Conservation (phyloP, 257 asterid genomes). For the Vinca minor region DNA sequence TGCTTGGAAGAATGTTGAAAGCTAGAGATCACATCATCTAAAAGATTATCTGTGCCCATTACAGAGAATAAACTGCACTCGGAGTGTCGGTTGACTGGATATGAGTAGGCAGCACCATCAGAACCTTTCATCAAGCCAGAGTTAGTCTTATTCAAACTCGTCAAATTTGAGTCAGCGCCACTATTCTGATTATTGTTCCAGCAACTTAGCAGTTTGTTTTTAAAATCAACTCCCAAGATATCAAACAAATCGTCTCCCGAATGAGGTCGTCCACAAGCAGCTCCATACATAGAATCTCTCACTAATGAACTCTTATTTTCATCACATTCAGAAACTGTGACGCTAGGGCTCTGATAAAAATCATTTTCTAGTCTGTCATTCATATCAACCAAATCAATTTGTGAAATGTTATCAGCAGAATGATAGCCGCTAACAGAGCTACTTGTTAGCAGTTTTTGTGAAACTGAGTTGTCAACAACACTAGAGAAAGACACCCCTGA, state of each 20-base stretch:
- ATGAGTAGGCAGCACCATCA: conserved; percentile 32
- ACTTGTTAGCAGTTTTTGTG: conserved; percentile 21
- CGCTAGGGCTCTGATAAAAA: conserved; percentile 24
- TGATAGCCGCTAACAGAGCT: conserved; percentile 18
- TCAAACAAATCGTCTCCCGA: conserved; percentile 79
- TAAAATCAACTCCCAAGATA: conserved; percentile 74
- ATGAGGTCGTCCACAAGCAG: conserved; percentile 22
- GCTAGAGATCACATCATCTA: conserved; percentile 64
- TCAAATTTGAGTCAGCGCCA: conserved; percentile 26
- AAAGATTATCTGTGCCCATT: conserved; percentile 45
- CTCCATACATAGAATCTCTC: conserved; percentile 25
- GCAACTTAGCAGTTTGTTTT: conserved; percentile 44
- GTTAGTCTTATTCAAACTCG: conserved; percentile 20
- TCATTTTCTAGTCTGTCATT: conserved; percentile 23
- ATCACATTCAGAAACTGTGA: conserved; percentile 20
- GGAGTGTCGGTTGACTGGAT: conserved; percentile 31
- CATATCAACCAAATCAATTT: conserved; percentile 16
- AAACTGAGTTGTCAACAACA: conserved; percentile 18
- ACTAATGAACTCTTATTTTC: conserved; percentile 12
- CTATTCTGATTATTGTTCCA: conserved; percentile 31
- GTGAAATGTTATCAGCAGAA: conserved; percentile 19
- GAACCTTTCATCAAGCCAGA: conserved; percentile 22
- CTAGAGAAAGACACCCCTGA: conserved; percentile 23
- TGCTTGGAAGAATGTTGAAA: conserved; percentile 25
- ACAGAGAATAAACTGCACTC: conserved; percentile 43